Evolutionary conservation across 768 basidiomycete genomes (phyloP).

Genomic region (Boletus insuetus): DNA sequence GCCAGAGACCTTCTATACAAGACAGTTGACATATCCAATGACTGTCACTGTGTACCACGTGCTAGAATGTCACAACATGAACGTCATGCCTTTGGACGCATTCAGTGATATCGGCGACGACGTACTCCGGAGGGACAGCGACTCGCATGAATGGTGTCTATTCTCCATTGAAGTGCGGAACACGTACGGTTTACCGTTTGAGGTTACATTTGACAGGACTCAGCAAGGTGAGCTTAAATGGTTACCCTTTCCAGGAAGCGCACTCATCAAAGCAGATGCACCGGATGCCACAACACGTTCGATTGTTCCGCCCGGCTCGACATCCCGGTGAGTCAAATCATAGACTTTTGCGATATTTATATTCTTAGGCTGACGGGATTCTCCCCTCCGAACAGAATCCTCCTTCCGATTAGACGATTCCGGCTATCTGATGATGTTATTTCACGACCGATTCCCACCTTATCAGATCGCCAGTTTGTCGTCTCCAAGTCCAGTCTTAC

Average conservation of each 20-base stretch:
- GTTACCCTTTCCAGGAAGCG: background rate
- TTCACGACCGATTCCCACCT: slow-evolving; percentile 72
- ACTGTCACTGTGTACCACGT: slow-evolving; percentile 95
- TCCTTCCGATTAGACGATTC: slow-evolving; percentile 73
- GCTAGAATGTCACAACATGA: slow-evolving; percentile 84
- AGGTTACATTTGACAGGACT: slow-evolving; percentile 70
- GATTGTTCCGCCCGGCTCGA: slow-evolving; percentile 85
- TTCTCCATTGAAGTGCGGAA: slow-evolving; percentile 91
- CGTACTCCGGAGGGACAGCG: slow-evolving; percentile 39
- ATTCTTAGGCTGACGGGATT: slow-evolving; percentile 4
- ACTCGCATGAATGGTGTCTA: slow-evolving; percentile 74
- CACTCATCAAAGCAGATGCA: slow-evolving; percentile 33
- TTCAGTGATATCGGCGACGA: slow-evolving; percentile 22
- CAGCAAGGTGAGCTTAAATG: slow-evolving; percentile 51
- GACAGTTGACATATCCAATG: slow-evolving; percentile 85
- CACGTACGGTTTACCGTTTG: slow-evolving; percentile 87
- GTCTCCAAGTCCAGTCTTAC: slow-evolving; percentile 71
- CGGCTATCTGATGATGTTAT: slow-evolving; percentile 54
- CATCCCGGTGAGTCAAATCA: slow-evolving; percentile 55
- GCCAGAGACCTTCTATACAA: slow-evolving; percentile 69
- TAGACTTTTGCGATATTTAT: background rate
- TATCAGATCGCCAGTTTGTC: slow-evolving; percentile 90
- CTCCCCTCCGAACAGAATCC: slow-evolving; percentile 40
- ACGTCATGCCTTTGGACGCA: slow-evolving; percentile 61
- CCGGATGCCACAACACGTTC: slow-evolving; percentile 44